Conservation (phyloP, 2,329 filamentous ascomycete genomes). For the Grosmannia huntii region DNA sequence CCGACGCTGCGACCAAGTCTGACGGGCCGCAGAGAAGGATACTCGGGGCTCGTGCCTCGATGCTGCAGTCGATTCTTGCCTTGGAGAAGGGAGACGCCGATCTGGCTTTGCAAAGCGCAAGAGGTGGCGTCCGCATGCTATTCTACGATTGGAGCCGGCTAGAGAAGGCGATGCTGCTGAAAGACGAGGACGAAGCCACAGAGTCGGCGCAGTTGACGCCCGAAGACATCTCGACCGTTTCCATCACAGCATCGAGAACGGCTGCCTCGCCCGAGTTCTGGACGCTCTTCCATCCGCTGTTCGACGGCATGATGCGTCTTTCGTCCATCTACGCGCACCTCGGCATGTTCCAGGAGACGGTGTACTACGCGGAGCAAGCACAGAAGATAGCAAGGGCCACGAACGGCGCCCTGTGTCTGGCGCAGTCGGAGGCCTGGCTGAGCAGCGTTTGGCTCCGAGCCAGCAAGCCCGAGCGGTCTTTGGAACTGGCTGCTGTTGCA, state of each 20-base stretch:
- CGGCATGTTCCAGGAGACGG: conserved; percentile 76
- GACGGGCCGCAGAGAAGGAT: conserved; percentile 1
- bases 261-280: conserved; percentile 52
- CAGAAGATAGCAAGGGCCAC: conserved; percentile 62
- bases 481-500: conserved; percentile 40
- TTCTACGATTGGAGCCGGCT: conserved; percentile 43
- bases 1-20: background rate
- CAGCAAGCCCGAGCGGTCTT: conserved; percentile 45
- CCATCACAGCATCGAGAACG: background rate
- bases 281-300: conserved; percentile 62
- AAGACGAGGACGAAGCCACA: conserved; percentile 13
- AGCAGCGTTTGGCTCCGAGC: conserved; percentile 43
- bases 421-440: conserved; percentile 41
- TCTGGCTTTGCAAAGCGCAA: conserved; percentile 43
- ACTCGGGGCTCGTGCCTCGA: conserved; percentile 36
- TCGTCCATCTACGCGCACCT: conserved; percentile 70
- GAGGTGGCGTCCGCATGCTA: conserved; percentile 41
- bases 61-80: conserved; percentile 52
- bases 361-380: conserved; percentile 79
- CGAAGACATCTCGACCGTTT: background rate
- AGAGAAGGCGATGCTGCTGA: conserved; percentile 22
- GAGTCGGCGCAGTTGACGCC: background rate
- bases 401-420: conserved; percentile 44
- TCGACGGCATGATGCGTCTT: conserved; percentile 58
- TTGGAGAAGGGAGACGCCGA: conserved; percentile 49